Evolutionary conservation across 108 stramenopile species (phyloP).

Genomic region (Cyclotella distinguenda): DNA sequence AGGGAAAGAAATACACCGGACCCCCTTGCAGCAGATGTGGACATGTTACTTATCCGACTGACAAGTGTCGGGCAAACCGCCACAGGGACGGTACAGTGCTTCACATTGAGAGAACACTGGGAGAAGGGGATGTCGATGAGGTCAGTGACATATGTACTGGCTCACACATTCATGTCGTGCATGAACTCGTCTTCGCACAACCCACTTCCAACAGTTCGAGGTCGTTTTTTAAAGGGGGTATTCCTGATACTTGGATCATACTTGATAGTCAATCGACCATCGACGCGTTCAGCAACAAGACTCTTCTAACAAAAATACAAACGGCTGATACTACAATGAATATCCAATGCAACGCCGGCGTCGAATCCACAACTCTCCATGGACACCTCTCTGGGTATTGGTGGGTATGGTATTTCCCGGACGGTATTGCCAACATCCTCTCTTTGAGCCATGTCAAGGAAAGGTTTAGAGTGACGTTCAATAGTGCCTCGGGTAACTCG

Average conservation of each 20-base stretch:
- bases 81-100: neutral
- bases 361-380: too few relatives aligned
- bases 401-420: too few relatives aligned
- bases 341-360: constrained; percentile 14
- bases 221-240: neutral
- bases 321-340: neutral
- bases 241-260: constrained; percentile 23
- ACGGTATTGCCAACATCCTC: too few relatives aligned
- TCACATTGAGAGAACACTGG: neutral
- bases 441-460: too few relatives aligned
- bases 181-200: neutral
- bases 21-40: neutral
- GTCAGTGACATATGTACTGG: neutral
- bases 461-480: too few relatives aligned
- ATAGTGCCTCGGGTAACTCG: too few relatives aligned
- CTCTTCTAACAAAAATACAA: constrained; percentile 22
- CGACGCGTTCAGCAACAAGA: constrained; percentile 39
- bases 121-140: too few relatives aligned
- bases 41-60: neutral
- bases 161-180: neutral
- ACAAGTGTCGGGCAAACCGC: neutral
- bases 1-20: neutral
- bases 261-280: constrained; percentile 50
- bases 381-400: too few relatives aligned
- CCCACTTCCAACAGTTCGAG: neutral